Evolutionary conservation across 805 yeast genomes (phyloP).

Genomic region (Teunomyces pallodes): DNA sequence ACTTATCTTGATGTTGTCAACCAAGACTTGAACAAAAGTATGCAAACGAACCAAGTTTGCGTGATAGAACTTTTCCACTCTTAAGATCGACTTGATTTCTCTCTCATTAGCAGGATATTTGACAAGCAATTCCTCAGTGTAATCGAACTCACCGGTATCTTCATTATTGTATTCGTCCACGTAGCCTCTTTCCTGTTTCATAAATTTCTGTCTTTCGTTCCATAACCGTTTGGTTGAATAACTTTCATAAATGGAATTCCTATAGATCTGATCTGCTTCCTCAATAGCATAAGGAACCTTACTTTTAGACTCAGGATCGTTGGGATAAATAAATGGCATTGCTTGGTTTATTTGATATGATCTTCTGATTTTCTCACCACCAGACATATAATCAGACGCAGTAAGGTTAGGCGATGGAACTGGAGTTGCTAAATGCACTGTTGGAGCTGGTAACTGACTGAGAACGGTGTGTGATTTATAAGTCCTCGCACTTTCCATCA

Average conservation of each 20-base stretch:
- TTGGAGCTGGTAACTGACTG: constrained; percentile 49
- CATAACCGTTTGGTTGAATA: constrained; percentile 70
- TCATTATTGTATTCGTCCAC: constrained; percentile 18
- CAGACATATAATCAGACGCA: constrained; percentile 44
- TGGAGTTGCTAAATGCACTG: constrained; percentile 79
- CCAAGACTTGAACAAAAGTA: constrained; percentile 60
- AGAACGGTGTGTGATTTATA: constrained; percentile 42
- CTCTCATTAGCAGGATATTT: constrained; percentile 33
- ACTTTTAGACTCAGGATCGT: constrained; percentile 17
- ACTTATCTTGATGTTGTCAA: constrained; percentile 61
- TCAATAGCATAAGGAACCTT: constrained; percentile 68
- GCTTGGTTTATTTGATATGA: constrained; percentile 64
- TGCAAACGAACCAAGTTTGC: constrained; percentile 53
- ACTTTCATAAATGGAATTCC: constrained; percentile 60
- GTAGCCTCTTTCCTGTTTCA: constrained; percentile 67
- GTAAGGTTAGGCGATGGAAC: constrained; percentile 74
- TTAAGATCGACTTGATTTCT: constrained; percentile 42
- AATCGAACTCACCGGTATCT: constrained; percentile 25
- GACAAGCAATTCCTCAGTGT: constrained; percentile 17
- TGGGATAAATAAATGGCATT: constrained; percentile 66
- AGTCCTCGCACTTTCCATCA: constrained; percentile 57
- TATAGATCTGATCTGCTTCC: constrained; percentile 74
- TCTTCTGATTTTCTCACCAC: constrained; percentile 50
- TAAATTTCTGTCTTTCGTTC: constrained; percentile 66
- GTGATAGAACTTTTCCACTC: constrained; percentile 62